These are phyloP conservation scores for Dioscorea zingiberensis DNA, from an alignment of 106 monocot species.

Conservation along the genomic window DNA sequence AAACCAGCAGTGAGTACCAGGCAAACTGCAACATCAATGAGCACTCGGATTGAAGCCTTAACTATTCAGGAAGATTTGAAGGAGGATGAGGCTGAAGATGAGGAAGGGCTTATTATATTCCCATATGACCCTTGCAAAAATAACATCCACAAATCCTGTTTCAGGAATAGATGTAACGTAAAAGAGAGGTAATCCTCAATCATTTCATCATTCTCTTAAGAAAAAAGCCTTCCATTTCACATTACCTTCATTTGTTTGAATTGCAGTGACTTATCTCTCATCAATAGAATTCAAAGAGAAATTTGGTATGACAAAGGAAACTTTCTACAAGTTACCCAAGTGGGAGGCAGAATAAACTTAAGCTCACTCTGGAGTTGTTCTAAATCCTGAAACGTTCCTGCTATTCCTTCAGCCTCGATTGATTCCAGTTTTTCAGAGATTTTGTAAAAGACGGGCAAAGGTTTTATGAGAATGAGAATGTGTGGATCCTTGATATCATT, in stretches of 20 bases:
- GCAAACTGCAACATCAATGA: constrained; percentile 22
- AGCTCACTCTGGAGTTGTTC: constrained; percentile 54
- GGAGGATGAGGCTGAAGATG: constrained; percentile 50
- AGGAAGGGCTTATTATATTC: constrained; percentile 45
- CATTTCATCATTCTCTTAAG: not conserved
- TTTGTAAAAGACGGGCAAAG: too few species aligned
- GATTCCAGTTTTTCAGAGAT: too few species aligned
- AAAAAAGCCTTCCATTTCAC: too few species aligned
- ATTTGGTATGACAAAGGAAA: constrained; percentile 68
- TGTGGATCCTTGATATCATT: too few species aligned
- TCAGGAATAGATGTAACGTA: constrained; percentile 52
- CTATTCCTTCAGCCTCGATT: not conserved
- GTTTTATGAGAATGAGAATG: too few species aligned
- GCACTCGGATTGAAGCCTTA: constrained; percentile 29
- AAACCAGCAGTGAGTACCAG: constrained; percentile 35
- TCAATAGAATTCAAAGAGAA: constrained; percentile 74
- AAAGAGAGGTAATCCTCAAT: constrained; percentile 46
- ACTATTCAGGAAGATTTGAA: constrained; percentile 46
- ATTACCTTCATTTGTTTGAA: too few species aligned
- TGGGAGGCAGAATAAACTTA: constrained; percentile 89
- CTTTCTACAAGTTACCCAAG: constrained; percentile 74
- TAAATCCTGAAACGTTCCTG: constrained; percentile 7
- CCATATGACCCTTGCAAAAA: constrained; percentile 63
- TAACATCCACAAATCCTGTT: constrained; percentile 49
- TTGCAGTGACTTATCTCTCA: constrained; percentile 84